Evolutionary conservation across 108 stramenopile genomes (phyloP).

Genomic region (Aurantiochytrium sp.): DNA sequence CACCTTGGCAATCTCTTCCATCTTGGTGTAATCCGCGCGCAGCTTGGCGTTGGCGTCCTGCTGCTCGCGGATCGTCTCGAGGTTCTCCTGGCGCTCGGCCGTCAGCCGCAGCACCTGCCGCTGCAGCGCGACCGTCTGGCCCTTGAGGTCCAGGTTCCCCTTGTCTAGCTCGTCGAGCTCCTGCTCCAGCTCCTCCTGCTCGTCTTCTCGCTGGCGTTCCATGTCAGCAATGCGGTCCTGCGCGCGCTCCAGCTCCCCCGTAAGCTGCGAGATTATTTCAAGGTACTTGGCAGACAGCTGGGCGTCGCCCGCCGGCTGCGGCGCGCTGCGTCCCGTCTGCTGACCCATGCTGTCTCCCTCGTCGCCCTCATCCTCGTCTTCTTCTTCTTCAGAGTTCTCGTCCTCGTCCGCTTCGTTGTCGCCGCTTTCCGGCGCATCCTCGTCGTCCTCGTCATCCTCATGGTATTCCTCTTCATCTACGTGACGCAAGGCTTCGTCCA

Average conservation of each 20-base stretch:
- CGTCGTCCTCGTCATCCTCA: background rate
- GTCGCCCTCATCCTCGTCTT: background rate
- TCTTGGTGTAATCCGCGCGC: background rate
- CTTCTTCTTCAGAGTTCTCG: background rate
- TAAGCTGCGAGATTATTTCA: conserved; percentile 14
- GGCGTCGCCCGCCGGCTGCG: background rate
- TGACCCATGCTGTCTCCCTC: background rate
- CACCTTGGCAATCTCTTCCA: background rate
- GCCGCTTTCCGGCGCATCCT: background rate
- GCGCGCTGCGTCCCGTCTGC: too few relatives aligned
- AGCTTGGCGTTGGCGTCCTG: background rate
- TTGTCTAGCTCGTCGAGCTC: conserved; percentile 19
- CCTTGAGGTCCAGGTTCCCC: conserved; percentile 1
- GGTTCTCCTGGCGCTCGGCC: conserved; percentile 5
- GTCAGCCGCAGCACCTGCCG: conserved; percentile 19
- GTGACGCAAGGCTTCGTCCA: background rate
- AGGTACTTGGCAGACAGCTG: background rate
- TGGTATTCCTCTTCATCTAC: background rate
- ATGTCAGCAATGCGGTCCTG: conserved; percentile 1
- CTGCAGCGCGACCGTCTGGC: background rate
- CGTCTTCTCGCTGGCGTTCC: background rate
- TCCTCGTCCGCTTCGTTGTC: background rate
- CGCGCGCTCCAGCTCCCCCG: background rate
- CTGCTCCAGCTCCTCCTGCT: background rate
- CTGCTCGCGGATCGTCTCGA: background rate